Evolutionary conservation across 2,329 filamentous ascomycete genomes (phyloP), one percentile per base, ranked within the genome.

Genomic region (Penicillium paneum): DNA sequence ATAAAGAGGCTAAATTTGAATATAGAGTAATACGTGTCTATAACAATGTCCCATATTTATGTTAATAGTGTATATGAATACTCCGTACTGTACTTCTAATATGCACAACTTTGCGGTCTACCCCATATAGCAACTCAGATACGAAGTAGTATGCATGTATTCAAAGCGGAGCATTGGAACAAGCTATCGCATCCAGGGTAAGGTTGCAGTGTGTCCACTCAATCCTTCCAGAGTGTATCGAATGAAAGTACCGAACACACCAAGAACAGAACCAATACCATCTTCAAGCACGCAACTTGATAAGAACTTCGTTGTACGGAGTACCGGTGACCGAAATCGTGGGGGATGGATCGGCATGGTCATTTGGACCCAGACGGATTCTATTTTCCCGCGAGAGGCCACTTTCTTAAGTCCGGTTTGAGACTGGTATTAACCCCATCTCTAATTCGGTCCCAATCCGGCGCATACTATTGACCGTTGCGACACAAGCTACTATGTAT

Each of bases 301-400:
- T 60, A 52, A 60, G 55, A 49, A 34, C 19, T 39, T 49, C 54
- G 21, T 24, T 24, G 21, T 59, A n/a, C n/a, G n/a, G n/a, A n/a
- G n/a, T n/a, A 47, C 59, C 67, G 66, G 65, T 68, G 65, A 68
- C 63, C 62, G 55, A 61, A 65, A 63, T 62, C 65, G 64, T 69
- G 67, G 67, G 67, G 60, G 68, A 61, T 64, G 50, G 67, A 70
- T 70, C 67, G 64, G 67, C 68, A 52, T 71, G 70, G 67, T 70
- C 67, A 70, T 67, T 58, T 60, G 45, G 13, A 52, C 57, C 57
- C 60, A 63, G 64, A 64, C 69, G 69, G 68, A 70, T 71, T 70
- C 61, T 68, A 66, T 71, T 70, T 71, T 71, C 67, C 69, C 67
- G 69, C 56, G 31, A 35, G 36, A 35, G 41, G 13, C 41, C 41